Evolutionary conservation across 441 rosid species (phyloP).

Genomic region (Geranium incanum): DNA sequence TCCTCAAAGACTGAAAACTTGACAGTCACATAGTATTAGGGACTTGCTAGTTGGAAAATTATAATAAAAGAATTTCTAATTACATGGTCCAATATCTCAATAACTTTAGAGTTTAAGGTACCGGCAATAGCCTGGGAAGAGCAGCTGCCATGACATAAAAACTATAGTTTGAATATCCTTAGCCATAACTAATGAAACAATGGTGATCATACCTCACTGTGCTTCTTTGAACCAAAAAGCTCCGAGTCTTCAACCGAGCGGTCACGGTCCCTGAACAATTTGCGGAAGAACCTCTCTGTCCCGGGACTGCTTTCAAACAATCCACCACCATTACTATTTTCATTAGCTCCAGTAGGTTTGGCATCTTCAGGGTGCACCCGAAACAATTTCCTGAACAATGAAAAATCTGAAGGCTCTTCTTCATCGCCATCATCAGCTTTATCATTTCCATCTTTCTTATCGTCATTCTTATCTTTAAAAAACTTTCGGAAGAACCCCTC

Average conservation of each 20-base stretch:
- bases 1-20: no score
- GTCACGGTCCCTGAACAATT: constrained; percentile 89
- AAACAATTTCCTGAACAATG: constrained; percentile 71
- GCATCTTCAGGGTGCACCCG: constrained; percentile 91
- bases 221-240: constrained; percentile 70
- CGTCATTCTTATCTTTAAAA: constrained; percentile 77
- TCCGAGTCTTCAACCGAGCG: constrained; percentile 90
- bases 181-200: neutral
- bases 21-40: no score
- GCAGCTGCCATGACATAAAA: no score
- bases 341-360: constrained; percentile 43
- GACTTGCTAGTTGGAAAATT: no score
- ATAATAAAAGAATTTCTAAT: no score
- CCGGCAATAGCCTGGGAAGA: no score
- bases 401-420: constrained; percentile 79
- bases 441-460: constrained; percentile 69
- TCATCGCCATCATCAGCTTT: constrained; percentile 57
- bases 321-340: constrained; percentile 40
- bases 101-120: no score
- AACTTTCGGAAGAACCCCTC: constrained; percentile 79
- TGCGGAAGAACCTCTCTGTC: constrained; percentile 89
- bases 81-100: no score
- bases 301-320: constrained; percentile 87
- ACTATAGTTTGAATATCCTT: no score
- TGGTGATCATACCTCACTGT: constrained; percentile 51